Percentiles rank a stretch among this genome's conserved stretches.
Evolutionary conservation across 2,329 filamentous ascomycete genomes (phyloP).

Genomic region (Paracamarosporium sp.): DNA sequence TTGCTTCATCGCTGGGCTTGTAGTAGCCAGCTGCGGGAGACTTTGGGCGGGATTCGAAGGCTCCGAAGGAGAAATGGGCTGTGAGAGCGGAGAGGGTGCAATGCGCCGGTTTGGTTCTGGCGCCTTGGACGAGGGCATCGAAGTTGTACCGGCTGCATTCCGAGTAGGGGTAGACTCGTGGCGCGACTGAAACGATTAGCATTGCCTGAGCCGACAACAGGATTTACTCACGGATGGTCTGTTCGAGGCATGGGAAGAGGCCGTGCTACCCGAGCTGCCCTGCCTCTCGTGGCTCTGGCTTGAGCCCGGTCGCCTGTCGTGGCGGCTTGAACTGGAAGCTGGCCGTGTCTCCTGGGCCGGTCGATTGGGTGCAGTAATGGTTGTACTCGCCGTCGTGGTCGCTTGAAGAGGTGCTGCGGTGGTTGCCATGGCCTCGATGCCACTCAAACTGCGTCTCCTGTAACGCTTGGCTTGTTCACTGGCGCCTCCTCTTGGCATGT

Average conservation of each 20-base stretch:
- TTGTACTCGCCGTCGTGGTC: constrained; percentile 14
- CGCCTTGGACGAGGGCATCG: constrained; percentile 30
- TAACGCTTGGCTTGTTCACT: constrained; percentile 77
- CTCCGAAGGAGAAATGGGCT: constrained; percentile 48
- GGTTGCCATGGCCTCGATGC: constrained; percentile 53
- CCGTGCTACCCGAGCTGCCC: constrained; percentile 46
- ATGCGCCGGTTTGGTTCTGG: constrained; percentile 52
- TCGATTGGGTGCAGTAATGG: constrained; percentile 22
- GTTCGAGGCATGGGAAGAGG: constrained; percentile 39
- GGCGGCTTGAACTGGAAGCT: constrained; percentile 37
- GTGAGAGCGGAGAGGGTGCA: constrained; percentile 56
- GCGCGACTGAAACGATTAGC: constrained; percentile 26
- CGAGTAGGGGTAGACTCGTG: constrained; percentile 28
- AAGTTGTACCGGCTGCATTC: constrained; percentile 15
- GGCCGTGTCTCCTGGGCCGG: constrained; percentile 29
- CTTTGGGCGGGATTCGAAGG: constrained; percentile 29
- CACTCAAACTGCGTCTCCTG: constrained; percentile 82
- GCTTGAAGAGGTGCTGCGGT: constrained; percentile 22
- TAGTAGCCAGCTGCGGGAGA: constrained; percentile 17
- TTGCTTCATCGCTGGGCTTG: constrained; percentile 80
- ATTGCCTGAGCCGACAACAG: neutral
- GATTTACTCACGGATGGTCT: constrained; percentile 41
- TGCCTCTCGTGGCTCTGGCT: constrained; percentile 45
- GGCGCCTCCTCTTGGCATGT: constrained; percentile 63
- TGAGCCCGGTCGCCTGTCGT: constrained; percentile 37